Evolutionary conservation across 1,139 yeast genomes (phyloP).

Genomic region (Yamadazyma atlantica): DNA sequence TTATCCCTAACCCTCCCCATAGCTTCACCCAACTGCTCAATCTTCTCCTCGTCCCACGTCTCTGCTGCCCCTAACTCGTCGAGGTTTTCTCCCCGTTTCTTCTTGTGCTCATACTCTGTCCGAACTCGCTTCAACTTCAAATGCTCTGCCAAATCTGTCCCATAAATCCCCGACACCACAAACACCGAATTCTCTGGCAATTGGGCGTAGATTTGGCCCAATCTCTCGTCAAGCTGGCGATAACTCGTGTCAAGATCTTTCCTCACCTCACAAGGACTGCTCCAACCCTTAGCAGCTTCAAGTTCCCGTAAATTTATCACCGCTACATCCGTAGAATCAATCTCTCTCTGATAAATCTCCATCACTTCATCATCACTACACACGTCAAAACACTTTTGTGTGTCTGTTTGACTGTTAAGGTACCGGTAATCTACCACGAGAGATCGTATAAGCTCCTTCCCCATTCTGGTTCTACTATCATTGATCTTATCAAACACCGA

Average conservation of each 20-base stretch:
- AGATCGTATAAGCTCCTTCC: conserved; percentile 16
- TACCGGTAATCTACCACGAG: conserved; percentile 35
- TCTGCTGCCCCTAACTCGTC: conserved; percentile 44
- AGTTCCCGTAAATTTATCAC: conserved; percentile 60
- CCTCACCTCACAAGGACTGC: conserved; percentile 14
- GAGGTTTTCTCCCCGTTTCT: conserved; percentile 40
- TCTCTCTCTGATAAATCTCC: conserved; percentile 33
- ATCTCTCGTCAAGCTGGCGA: conserved; percentile 38
- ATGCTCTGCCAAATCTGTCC: conserved; percentile 40
- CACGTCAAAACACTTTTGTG: not conserved
- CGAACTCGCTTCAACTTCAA: conserved; percentile 2
- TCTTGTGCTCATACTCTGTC: conserved; percentile 31
- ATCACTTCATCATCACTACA: conserved; percentile 60
- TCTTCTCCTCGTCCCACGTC: conserved; percentile 54
- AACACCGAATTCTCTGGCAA: conserved; percentile 63
- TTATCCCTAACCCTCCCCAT: conserved; percentile 55
- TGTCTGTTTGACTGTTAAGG: conserved; percentile 19
- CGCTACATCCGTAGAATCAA: conserved; percentile 44
- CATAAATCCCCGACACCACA: conserved; percentile 62
- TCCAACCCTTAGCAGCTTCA: conserved; percentile 43
- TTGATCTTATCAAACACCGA: conserved; percentile 29
- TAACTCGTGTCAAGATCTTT: conserved; percentile 23
- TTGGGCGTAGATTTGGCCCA: conserved; percentile 48
- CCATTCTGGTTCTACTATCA: conserved; percentile 7
- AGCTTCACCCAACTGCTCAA: conserved; percentile 37